Percentiles rank a stretch among this genome's conserved stretches.
Conservation (phyloP, 148 eudicot species). For the Camellia lanceoleosa region DNA sequence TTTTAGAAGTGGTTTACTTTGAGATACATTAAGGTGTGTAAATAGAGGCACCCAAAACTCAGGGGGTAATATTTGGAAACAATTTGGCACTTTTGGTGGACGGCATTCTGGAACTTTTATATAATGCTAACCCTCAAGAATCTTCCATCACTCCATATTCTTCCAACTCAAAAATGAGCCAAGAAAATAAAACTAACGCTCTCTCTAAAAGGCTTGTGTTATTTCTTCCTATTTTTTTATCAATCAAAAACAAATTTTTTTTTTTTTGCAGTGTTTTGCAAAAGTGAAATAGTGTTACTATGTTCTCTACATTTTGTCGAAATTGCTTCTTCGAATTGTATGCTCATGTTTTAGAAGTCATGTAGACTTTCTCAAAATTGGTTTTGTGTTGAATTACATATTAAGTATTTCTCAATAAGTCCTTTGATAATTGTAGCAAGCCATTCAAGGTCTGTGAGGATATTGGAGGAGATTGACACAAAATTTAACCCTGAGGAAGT, state of each 20-base stretch:
- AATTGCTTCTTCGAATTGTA: not conserved
- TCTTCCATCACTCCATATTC: not conserved
- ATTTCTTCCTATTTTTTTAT: not conserved
- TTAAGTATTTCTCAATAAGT: not conserved
- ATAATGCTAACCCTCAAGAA: not conserved
- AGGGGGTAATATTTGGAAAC: not conserved
- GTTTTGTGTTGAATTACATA: not conserved
- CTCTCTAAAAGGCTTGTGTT: not conserved
- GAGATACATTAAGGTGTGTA: too few relatives aligned
- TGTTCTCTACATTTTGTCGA: not conserved
- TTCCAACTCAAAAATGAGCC: not conserved
- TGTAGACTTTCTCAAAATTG: too few relatives aligned
- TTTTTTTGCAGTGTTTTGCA: not conserved
- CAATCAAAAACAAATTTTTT: not conserved
- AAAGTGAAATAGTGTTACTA: not conserved
- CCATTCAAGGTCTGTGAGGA: slow-evolving; percentile 10
- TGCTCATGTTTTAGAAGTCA: not conserved
- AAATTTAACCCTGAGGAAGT: slow-evolving; percentile 29
- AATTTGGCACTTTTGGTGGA: too few relatives aligned
- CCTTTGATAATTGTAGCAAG: slow-evolving; percentile 12
- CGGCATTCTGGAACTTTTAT: not conserved
- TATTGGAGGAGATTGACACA: slow-evolving; percentile 33
- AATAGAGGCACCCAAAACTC: too few relatives aligned
- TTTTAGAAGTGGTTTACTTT: too few relatives aligned
- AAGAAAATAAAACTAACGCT: too few relatives aligned